Conservation (phyloP, 2,329 filamentous ascomycete species). For the Lasiodiplodia gonubiensis region DNA sequence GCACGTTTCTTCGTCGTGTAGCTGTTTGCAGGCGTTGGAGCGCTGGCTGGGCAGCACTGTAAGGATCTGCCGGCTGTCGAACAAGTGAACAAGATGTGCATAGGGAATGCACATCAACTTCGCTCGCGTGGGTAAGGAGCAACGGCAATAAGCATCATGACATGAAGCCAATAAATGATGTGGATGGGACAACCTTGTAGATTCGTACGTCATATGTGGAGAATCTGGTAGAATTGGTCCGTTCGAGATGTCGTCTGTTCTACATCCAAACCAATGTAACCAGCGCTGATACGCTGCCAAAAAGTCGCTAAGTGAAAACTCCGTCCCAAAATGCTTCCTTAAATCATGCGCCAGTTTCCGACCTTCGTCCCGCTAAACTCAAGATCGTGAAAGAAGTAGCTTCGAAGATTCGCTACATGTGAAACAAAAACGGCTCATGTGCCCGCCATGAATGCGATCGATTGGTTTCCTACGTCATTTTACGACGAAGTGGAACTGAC, state of each 20-base stretch:
- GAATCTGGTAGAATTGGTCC: background rate
- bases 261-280: background rate
- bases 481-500: slow-evolving; percentile 34
- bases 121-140: background rate
- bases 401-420: background rate
- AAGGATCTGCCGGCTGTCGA: background rate
- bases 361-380: background rate
- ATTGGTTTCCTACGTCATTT: background rate
- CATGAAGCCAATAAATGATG: slow-evolving; percentile 10
- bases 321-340: slow-evolving; percentile 1
- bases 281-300: background rate
- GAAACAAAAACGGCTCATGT: background rate
- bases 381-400: background rate
- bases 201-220: slow-evolving; percentile 14
- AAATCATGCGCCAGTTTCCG: background rate
- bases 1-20: background rate
- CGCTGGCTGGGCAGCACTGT: background rate
- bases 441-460: background rate
- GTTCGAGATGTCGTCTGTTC: background rate
- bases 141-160: background rate
- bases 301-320: background rate
- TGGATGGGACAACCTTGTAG: slow-evolving; percentile 4
- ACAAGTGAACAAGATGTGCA: background rate
- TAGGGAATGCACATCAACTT: background rate
- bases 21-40: background rate